Evolutionary conservation across 192 early-diverging fungal genomes (phyloP), one percentile per base, ranked within the genome.

Genomic region (Podochytrium sp.): DNA sequence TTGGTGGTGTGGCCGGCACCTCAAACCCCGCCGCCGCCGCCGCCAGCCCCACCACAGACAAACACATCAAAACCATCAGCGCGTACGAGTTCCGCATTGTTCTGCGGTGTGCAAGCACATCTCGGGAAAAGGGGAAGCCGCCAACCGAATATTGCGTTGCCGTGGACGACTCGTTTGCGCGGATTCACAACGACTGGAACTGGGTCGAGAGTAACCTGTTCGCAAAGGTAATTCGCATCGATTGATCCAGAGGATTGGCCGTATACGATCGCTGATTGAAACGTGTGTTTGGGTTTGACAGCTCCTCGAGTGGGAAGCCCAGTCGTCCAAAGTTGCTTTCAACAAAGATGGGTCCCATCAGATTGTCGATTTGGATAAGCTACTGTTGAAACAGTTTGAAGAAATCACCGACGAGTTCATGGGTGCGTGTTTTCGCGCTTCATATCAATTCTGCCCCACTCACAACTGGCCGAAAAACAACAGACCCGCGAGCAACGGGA

Each of bases 161-260:
- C 0, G 84, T 85, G 3, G 86, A 71, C 37, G 83, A 81, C 4
- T 83, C 75, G 20, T 87, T 87, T 77, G 86, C 85, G 58, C 77
- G 76, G 35, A 87, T 87, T 53, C 86, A 85, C 50, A 56, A 73
- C 7, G 81, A 85, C 71, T 85, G 86, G 86, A 87, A 87, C 55
- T 87, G 84, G 83, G 80, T 87, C 25, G 86, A 87, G 67, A 43
- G 70, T 37, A 85, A 87, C 55, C 73, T 82, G 33, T 78, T 83
- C 38, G 32, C 75, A 32, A 85, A 87, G 75, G 80, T 84, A 38
- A 6, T 58, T n/a, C n/a, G n/a, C n/a, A n/a, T 39, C 42, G 7
- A 20, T 12, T 47, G 29, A 47, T 20, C 76, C 18, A 14, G 20
- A 7, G 30, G 20, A 3, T 16, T 73, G 39, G 41, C 53, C 18